Base-by-base conservation (phyloP, 257 asterid species). In the Leonotis leonurus region DNA sequence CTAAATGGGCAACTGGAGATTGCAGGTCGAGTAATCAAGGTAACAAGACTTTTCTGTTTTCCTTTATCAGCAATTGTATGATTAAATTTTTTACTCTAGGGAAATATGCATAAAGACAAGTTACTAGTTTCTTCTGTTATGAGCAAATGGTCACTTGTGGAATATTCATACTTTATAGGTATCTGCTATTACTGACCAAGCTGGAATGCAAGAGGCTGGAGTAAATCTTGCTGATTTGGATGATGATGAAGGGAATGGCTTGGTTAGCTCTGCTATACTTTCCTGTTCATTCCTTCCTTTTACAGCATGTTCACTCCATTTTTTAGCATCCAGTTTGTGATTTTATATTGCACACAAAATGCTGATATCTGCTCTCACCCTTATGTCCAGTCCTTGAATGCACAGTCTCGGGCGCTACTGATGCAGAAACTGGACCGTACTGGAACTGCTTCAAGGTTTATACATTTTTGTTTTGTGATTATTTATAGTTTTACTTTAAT, bases 21-120 rank as follows among this genome's bases (percentile, higher is more conserved):
- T 61, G 90, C 83, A 11, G 94, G 94, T 29, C 82, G 71, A 57
- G 77, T 68, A 17, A 85, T 85, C 67, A 85, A 83, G 88, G 94
- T 83, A 36, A 44, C 32, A 46, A n/a, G 44, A 52, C 24, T 58
- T 55, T 16, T 29, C 33, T 57, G 44, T 62, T 21, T 58, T 2
- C 29, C 72, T 21, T 43, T 32, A 41, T 56, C 56, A 40, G 33
- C 32, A 17, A 14, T 43, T 51, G 13, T 6, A 26, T 8, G 22
- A 36, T 17, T 53, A 25, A 70, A 8, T 32, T 65, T 10, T 27
- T 22, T 45, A 60, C 29, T 68, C 29, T 11, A 26, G 39, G 57
- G 63, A 50, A 24, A 30, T 64, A 70, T 65, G 59, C 53, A 25
- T 61, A 49, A 33, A 62, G 22, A 57, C 26, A 45, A 13, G 20